These are phyloP conservation scores for Globisporangium solare DNA, from an alignment of 352 stramenopile genomes.

Conservation along the genomic window DNA sequence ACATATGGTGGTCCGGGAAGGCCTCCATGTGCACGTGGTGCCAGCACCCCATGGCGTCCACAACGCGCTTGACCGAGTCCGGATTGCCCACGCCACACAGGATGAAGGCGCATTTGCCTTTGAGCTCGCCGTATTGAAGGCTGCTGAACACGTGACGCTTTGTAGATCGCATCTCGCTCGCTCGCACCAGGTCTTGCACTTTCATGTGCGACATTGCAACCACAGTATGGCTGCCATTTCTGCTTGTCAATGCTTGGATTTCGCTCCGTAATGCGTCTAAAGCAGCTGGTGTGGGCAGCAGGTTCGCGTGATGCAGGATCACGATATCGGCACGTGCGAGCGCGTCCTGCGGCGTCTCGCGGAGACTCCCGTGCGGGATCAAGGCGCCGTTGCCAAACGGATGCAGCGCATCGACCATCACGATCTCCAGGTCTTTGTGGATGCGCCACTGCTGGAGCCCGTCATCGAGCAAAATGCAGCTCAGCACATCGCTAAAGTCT, in stretches of 20 bases:
- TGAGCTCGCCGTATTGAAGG: conserved; percentile 5
- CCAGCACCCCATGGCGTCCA: conserved; percentile 30
- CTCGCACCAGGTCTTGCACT: conserved; percentile 24
- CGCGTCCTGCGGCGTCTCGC: conserved; percentile 38
- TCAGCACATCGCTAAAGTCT: conserved; percentile 17
- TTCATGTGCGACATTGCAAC: conserved; percentile 52
- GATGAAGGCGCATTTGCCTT: conserved; percentile 27
- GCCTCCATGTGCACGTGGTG: conserved; percentile 28
- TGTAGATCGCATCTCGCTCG: background rate
- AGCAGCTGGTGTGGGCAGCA: conserved; percentile 17
- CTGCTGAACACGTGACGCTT: background rate
- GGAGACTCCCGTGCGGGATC: conserved; percentile 50
- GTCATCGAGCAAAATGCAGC: conserved; percentile 57
- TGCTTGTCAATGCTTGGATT: conserved; percentile 13
- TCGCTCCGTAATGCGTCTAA: conserved; percentile 13
- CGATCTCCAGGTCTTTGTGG: conserved; percentile 55
- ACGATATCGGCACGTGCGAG: conserved; percentile 46
- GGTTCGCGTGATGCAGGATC: conserved; percentile 53
- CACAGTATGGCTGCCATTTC: conserved; percentile 13
- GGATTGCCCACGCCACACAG: conserved; percentile 69
- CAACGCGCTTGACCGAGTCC: conserved; percentile 41
- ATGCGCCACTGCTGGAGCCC: conserved; percentile 69
- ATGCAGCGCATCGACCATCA: conserved; percentile 67
- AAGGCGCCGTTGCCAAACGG: conserved; percentile 61
- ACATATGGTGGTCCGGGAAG: conserved; percentile 64